Base-by-base conservation (phyloP, 805 yeast genomes). In the Yamadazyma sp. region DNA sequence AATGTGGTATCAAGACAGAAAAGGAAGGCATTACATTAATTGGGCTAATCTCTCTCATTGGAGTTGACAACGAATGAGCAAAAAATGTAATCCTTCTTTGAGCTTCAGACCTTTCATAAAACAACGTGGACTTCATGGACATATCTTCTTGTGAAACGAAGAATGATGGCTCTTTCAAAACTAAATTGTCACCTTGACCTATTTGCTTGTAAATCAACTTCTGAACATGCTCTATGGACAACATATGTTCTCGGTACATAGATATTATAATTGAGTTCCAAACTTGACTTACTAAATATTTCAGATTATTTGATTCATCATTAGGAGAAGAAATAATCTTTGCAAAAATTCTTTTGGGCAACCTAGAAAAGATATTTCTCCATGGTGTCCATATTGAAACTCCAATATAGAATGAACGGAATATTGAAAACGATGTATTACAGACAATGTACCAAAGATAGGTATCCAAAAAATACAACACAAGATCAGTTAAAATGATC, bases 1-100 rank as follows among this genome's bases (percentile, higher is more conserved):
- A 91, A 63, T 91, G 98, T 55, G 98, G 98, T 49, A 91, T 84
- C 63, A 91, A 72, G 15, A 93, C 98, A 1, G 93, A 78, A 49
- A 86, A 86, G 0, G 85, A 66, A 1, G 95, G 94, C 86, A 85
- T 84, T 28, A 77, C 68, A 14, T 70, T 73, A 6, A 81, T 72
- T 0, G 86, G 74, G 9, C 72, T 59, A 0, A 87, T 80, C 29
- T 80, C 87, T 0, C 86, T 83, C 65, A 87, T 82, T 1, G 95
- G 91, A 0, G 94, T 85, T 0, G 95, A 80, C 27, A 87, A 63
- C 0, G 95, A 86, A 52, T 87, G 95, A 0, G 96, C 96, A 68
- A 87, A 87, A 53, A 85, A 87, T 0, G 95, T 83, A 1, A 87
- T 75, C 44, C 96, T 70, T 49, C 96, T 66, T 51, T 80, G 81